Conservation (phyloP, 192 early-diverging fungal genomes). For the Phlyctochytrium planicorne region DNA sequence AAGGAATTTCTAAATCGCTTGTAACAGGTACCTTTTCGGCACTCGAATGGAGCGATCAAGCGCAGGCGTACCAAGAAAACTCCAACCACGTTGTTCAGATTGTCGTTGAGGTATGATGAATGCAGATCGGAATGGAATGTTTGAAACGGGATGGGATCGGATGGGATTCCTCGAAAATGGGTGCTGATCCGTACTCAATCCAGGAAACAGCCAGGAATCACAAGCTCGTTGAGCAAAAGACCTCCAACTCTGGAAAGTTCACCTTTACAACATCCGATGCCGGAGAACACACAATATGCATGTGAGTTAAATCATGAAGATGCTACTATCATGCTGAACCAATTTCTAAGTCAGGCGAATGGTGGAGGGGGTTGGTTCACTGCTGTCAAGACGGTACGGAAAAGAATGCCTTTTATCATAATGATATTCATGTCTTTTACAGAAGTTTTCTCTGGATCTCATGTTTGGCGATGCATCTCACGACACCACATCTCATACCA, state of each 20-base stretch:
- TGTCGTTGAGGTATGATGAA: conserved; percentile 38
- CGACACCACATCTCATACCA: conserved; percentile 41
- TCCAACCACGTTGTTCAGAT: conserved; percentile 24
- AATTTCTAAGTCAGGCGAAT: conserved; percentile 17
- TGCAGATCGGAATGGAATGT: background rate
- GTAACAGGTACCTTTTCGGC: conserved; percentile 61
- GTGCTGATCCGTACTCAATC: too few relatives aligned
- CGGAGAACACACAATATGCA: conserved; percentile 90
- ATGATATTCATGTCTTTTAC: background rate
- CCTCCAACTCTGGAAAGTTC: conserved; percentile 73
- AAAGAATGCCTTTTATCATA: conserved; percentile 5
- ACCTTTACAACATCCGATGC: conserved; percentile 86
- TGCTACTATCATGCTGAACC: conserved; percentile 10
- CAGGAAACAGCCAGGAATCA: conserved; percentile 13
- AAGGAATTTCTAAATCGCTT: too few relatives aligned
- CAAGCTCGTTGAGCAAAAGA: conserved; percentile 80
- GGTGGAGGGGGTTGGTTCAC: conserved; percentile 50
- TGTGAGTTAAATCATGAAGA: conserved; percentile 44
- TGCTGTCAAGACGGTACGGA: conserved; percentile 62
- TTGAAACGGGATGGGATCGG: too few relatives aligned
- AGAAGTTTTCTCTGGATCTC: conserved; percentile 61
- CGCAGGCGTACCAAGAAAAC: conserved; percentile 23
- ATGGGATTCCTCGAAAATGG: too few relatives aligned
- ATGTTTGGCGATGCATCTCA: conserved; percentile 65
- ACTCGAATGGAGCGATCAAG: conserved; percentile 71